Evolutionary conservation across 306 rosid species (phyloP).

Genomic region (Vigna radiata): DNA sequence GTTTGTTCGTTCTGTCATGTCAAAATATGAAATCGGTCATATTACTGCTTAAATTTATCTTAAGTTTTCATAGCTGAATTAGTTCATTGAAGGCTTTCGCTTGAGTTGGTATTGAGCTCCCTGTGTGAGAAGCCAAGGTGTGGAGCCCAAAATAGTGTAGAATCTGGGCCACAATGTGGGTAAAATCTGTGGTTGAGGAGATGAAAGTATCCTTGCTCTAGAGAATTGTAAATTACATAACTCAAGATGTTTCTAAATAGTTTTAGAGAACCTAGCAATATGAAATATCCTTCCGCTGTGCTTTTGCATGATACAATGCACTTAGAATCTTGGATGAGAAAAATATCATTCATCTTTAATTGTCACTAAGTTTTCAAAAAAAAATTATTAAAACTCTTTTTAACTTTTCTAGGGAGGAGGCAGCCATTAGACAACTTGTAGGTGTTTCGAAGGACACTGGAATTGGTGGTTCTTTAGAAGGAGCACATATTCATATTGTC

Average conservation of each 20-base stretch:
- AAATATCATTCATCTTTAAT: slow-evolving; percentile 8
- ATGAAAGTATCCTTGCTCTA: background rate
- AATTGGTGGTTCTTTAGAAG: slow-evolving; percentile 77
- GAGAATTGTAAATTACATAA: slow-evolving; percentile 21
- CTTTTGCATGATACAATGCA: slow-evolving; percentile 27
- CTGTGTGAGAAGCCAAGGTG: background rate
- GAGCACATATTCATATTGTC: slow-evolving; percentile 95
- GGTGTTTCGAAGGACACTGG: slow-evolving; percentile 75
- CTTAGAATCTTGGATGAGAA: slow-evolving; percentile 19
- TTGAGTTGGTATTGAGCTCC: slow-evolving; percentile 1
- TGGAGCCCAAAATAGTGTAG: background rate
- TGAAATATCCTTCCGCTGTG: slow-evolving; percentile 3
- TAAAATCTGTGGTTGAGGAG: background rate
- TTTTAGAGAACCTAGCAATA: slow-evolving; percentile 15
- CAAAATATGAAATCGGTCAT: slow-evolving; percentile 17
- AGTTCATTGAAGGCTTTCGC: background rate
- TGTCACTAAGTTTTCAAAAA: slow-evolving; percentile 17
- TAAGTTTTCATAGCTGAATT: slow-evolving; percentile 4
- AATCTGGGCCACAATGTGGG: background rate
- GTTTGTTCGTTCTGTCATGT: background rate
- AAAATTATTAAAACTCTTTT: slow-evolving; percentile 1
- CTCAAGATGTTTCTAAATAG: slow-evolving; percentile 24
- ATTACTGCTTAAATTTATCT: background rate
- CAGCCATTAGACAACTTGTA: slow-evolving; percentile 79
- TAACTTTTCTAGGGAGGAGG: slow-evolving; percentile 77